Percentiles rank a stretch among this genome's conserved stretches.
These are phyloP conservation scores for Diaporthe caulivora DNA, from an alignment of 2,329 filamentous ascomycete genomes.

Conservation along the genomic window DNA sequence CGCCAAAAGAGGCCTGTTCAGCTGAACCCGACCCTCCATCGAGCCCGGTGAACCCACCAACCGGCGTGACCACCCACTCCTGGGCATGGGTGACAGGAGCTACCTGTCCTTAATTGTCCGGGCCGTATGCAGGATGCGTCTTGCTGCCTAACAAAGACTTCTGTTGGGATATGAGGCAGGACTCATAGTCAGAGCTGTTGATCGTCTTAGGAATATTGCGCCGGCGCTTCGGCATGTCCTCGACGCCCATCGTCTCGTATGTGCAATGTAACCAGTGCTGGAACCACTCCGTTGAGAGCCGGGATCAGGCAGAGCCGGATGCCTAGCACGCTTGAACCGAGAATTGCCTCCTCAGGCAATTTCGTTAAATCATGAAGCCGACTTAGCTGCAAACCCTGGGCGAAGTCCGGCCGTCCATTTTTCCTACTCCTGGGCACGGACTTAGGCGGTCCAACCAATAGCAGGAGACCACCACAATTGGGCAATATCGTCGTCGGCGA, in stretches of 20 bases:
- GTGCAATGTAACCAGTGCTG: not conserved
- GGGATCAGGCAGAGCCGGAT: not conserved
- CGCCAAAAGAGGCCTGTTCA: not conserved
- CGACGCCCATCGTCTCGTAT: not conserved
- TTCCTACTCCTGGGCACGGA: no score
- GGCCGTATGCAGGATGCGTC: not conserved
- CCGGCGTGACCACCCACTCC: not conserved
- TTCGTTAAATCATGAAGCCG: not conserved
- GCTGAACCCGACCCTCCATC: not conserved
- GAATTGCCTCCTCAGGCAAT: not conserved
- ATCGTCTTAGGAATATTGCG: not conserved
- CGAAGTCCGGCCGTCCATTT: no score
- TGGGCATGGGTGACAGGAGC: not conserved
- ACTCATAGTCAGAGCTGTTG: not conserved
- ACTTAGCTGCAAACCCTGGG: no score
- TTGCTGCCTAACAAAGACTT: not conserved
- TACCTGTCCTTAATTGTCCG: not conserved
- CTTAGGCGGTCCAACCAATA: no score
- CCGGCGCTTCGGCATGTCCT: not conserved
- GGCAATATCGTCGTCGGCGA: no score
- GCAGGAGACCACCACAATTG: no score
- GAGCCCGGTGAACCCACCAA: not conserved
- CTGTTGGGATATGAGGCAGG: not conserved
- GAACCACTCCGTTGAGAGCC: not conserved
- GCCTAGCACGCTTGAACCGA: not conserved